phyloP scores from a whole-genome alignment of 2,329 filamentous ascomycete genomes.

The Nemania diffusa region DNA sequence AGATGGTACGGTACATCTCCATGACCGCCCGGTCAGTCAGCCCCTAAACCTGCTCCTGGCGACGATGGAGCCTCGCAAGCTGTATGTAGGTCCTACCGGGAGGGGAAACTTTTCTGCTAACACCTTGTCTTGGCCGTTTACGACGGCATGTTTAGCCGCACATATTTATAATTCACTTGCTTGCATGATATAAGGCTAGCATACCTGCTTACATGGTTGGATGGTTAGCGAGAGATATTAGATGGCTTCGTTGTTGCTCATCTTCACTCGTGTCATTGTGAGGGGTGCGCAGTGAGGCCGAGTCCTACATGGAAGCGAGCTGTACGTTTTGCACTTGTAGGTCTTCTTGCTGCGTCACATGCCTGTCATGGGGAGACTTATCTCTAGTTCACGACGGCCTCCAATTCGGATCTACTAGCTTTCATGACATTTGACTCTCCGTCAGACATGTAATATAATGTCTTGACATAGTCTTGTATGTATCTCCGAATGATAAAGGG shows the following conservation, averaged over 20 bases:
- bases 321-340: neutral
- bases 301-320: conserved; percentile 29
- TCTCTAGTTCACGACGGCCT: neutral
- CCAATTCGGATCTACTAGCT: neutral
- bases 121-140: neutral
- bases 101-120: neutral
- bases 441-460: neutral
- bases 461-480: neutral
- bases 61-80: neutral
- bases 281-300: conserved; percentile 14
- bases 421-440: neutral
- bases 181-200: neutral
- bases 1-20: neutral
- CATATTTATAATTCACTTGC: neutral
- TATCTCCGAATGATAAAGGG: neutral
- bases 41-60: neutral
- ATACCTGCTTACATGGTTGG: neutral
- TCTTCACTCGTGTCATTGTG: neutral
- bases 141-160: conserved; percentile 13
- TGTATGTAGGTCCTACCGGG: conserved; percentile 20
- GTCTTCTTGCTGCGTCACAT: neutral
- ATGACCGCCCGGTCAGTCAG: neutral
- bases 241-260: neutral
- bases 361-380: neutral
- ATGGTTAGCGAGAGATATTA: neutral